phyloP scores from a whole-genome alignment of 305 asterid genomes.

The Petunia hybrid region DNA sequence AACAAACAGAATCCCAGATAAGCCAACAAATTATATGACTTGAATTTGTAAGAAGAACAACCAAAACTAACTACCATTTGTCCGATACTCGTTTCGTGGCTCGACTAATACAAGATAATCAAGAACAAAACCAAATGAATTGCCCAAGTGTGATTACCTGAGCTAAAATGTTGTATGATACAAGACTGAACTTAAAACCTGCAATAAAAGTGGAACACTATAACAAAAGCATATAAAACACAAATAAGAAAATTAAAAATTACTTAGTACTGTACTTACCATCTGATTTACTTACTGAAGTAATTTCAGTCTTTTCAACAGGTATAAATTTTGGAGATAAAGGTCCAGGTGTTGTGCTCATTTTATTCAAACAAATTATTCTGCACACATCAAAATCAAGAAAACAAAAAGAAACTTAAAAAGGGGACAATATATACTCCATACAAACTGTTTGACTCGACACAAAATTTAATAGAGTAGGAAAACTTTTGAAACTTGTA shows the following conservation, averaged over 20 bases:
- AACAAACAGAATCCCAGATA: not conserved
- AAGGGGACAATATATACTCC: constrained; percentile 11
- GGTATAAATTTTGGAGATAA: constrained; percentile 74
- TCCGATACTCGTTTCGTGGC: no score
- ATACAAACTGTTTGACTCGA: not conserved
- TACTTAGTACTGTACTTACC: no score
- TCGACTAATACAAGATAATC: no score
- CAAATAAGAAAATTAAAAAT: constrained; percentile 12
- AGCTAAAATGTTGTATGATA: constrained; percentile 88
- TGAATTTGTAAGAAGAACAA: constrained; percentile 15
- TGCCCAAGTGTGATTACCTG: constrained; percentile 57
- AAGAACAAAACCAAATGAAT: constrained; percentile 1
- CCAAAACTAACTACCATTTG: not conserved
- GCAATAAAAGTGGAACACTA: constrained; percentile 34
- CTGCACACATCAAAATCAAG: constrained; percentile 41
- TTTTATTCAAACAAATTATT: constrained; percentile 56
- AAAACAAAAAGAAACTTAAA: constrained; percentile 20
- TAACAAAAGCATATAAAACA: constrained; percentile 23
- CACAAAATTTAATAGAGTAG: not conserved
- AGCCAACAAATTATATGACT: not conserved
- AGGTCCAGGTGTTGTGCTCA: constrained; percentile 65
- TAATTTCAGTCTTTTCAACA: constrained; percentile 64
- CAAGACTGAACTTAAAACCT: constrained; percentile 80
- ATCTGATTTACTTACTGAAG: constrained; percentile 62
- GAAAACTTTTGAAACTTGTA: not conserved